These are phyloP conservation scores for Tuber calosporum DNA, from an alignment of 495 filamentous ascomycete genomes.

Conservation along the genomic window DNA sequence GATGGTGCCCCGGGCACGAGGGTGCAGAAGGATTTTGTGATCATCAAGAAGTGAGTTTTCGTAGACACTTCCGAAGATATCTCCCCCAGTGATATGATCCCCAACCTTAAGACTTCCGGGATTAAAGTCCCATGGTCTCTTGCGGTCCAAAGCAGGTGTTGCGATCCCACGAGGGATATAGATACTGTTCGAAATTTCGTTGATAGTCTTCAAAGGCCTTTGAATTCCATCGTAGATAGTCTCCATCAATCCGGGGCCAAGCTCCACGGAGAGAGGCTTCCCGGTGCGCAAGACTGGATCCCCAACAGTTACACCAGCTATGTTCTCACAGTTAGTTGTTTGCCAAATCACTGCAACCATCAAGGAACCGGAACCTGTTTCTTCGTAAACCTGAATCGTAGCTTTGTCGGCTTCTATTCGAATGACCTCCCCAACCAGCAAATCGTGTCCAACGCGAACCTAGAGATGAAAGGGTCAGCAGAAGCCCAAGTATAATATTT, in stretches of 20 bases:
- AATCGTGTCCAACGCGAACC: slow-evolving; percentile 82
- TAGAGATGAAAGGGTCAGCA: slow-evolving; percentile 40
- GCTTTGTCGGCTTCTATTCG: slow-evolving; percentile 90
- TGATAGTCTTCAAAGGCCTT: slow-evolving; percentile 80
- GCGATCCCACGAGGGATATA: slow-evolving; percentile 94
- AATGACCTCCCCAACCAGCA: slow-evolving; percentile 94
- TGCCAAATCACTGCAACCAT: background rate
- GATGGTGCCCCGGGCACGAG: slow-evolving; percentile 82
- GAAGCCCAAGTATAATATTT: slow-evolving; percentile 15
- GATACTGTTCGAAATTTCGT: slow-evolving; percentile 68
- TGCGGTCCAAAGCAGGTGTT: slow-evolving; percentile 78
- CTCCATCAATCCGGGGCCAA: slow-evolving; percentile 94
- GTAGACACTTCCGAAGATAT: slow-evolving; percentile 86
- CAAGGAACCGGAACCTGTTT: slow-evolving; percentile 62
- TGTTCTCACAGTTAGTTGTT: slow-evolving; percentile 28
- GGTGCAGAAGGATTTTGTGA: slow-evolving; percentile 92
- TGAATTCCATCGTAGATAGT: slow-evolving; percentile 99
- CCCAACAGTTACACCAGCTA: slow-evolving; percentile 91
- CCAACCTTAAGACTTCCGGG: slow-evolving; percentile 79
- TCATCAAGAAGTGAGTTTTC: slow-evolving; percentile 94
- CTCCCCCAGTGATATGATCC: slow-evolving; percentile 92
- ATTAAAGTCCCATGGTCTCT: slow-evolving; percentile 91
- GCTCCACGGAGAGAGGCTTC: slow-evolving; percentile 93
- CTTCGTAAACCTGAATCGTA: slow-evolving; percentile 97
- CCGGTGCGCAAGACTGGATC: slow-evolving; percentile 85